Base-by-base conservation (phyloP, 352 stramenopile species). In the Phytophthora sojae region DNA sequence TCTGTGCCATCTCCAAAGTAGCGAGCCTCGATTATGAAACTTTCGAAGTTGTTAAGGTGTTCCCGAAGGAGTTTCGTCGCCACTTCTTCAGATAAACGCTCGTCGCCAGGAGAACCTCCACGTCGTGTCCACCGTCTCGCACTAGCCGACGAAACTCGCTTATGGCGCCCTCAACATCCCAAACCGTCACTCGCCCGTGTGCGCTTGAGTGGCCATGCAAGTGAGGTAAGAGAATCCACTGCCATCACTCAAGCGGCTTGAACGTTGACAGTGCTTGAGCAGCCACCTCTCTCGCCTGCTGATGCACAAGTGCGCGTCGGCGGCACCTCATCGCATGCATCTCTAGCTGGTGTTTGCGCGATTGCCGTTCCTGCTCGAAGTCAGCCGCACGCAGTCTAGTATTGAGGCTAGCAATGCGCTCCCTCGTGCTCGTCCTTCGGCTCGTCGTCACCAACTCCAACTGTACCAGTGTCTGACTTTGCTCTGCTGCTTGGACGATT, bases 401-500 rank as follows among this genome's bases (percentile, higher is more conserved):
- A 29, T 79, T 83, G 14, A 81, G 53, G 35, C 25, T 50, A 15
- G 56, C 25, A 11, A 83, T 51, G 8, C 39, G 12, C 11, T 76
- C 63, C 3, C 54, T 67, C 4, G 53, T 71, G 44, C 50, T 61
- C 8, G 61, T n/a, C 4, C 47, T 42, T 23, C 23, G 55, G 0
- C 53, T 26, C 6, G 21, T 58, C 14, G 73, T 76, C 35, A 15
- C 44, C 44, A 84, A 51, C 64, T 82, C 70, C 45, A 84, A 32
- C 6, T 75, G 71, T 29, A 73, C 64, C 6, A 84, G 66, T 29
- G 77, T 75, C 11, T 39, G 53, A 50, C 74, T 84, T 57, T 69
- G 35, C 23, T 73, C 71, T 25, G 67, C 55, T 25, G 57, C 53
- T 23, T 35, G 9, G 29, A 57, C 35, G 8, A 82, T 52, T 29